phyloP scores from a whole-genome alignment of 179 eudicot species.

The Spinacia oleracea region DNA sequence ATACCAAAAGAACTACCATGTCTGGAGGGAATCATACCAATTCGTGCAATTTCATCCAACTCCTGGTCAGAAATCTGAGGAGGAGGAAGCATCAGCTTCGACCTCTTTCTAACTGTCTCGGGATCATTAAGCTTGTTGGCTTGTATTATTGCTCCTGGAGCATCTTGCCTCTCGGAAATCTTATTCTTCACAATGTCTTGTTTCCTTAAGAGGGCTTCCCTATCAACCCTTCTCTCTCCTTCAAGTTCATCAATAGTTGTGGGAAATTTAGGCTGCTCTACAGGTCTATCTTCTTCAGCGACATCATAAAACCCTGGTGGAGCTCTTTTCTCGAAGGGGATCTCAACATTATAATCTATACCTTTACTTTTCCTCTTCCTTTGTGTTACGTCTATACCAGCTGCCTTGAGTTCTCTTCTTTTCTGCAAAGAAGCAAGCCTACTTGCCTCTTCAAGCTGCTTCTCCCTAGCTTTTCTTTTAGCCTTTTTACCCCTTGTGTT shows the following conservation, averaged over 20 bases:
- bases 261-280: constrained; percentile 80
- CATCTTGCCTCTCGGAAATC: constrained; percentile 90
- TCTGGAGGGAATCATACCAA: constrained; percentile 87
- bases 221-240: constrained; percentile 88
- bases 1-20: constrained; percentile 70
- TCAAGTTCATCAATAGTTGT: constrained; percentile 96
- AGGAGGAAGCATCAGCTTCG: constrained; percentile 91
- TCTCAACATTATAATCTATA: constrained; percentile 96
- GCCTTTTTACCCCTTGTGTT: constrained; percentile 98
- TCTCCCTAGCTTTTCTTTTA: constrained; percentile 96
- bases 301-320: constrained; percentile 94
- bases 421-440: constrained; percentile 98
- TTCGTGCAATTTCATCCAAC: constrained; percentile 88
- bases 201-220: constrained; percentile 86
- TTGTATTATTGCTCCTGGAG: constrained; percentile 90
- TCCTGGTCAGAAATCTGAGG: constrained; percentile 98
- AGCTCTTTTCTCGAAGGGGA: constrained; percentile 93
- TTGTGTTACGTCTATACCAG: constrained; percentile 83
- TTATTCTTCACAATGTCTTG: constrained; percentile 94
- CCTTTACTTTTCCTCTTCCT: constrained; percentile 95
- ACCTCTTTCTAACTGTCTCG: constrained; percentile 84
- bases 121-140: constrained; percentile 98
- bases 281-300: constrained; percentile 71
- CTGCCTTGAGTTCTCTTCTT: constrained; percentile 97
- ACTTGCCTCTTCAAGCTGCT: constrained; percentile 99